Evolutionary conservation across 208 protist species (phyloP).

Genomic region (Herpetomonas samuelpessoai): DNA sequence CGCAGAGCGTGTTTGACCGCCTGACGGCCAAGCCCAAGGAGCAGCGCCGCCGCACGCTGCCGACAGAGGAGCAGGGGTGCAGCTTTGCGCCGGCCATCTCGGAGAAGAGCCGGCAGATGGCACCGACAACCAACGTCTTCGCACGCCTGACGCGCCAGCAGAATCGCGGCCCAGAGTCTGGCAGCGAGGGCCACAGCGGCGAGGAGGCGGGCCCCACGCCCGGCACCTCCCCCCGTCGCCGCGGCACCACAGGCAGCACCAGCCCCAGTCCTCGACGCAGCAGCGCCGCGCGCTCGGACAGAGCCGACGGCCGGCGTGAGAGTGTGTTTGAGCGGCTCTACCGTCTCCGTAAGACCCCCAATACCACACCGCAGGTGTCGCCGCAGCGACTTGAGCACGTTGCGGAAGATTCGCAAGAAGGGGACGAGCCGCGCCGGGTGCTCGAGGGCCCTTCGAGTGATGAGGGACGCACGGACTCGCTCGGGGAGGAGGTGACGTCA

Average conservation of each 20-base stretch:
- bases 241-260: not conserved
- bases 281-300: not conserved
- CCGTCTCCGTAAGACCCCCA: conserved; percentile 10
- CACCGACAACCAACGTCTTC: not conserved
- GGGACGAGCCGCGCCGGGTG: no score
- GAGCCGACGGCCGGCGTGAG: conserved; percentile 4
- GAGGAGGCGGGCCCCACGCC: not conserved
- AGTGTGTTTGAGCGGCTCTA: conserved; percentile 42
- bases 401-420: conserved; percentile 9
- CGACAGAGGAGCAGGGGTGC: conserved; percentile 7
- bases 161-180: not conserved
- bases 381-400: conserved; percentile 12
- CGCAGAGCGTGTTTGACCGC: conserved; percentile 21
- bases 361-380: conserved; percentile 19
- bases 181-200: not conserved
- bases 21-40: conserved; percentile 19
- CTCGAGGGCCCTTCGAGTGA: no score
- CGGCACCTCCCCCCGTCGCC: not conserved
- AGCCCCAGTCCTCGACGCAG: not conserved
- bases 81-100: conserved; percentile 10
- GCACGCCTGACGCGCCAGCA: not conserved
- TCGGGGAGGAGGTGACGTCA: not conserved
- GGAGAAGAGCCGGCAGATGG: not conserved
- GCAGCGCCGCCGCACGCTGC: not conserved
- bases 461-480: no score